A percentile compares a stretch with the other conserved stretches of the same genome.
phyloP scores from a whole-genome alignment of 2,329 filamentous ascomycete genomes.

The Ophiostoma ulmi region DNA sequence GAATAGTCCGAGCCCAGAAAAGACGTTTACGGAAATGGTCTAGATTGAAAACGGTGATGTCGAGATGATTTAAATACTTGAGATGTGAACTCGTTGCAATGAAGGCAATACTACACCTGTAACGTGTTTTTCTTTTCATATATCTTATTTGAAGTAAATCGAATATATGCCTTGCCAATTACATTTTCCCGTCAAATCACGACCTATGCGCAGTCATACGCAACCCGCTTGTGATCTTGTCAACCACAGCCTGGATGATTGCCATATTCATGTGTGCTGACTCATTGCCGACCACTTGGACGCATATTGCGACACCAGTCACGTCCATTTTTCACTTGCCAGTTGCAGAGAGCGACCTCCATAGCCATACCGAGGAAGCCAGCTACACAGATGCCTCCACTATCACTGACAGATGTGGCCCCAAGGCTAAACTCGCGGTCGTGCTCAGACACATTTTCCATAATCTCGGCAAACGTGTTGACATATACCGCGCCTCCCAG shows the following conservation, averaged over 20 bases:
- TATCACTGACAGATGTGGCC: constrained; percentile 88
- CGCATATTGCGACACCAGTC: constrained; percentile 63
- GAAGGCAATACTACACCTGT: too few relatives aligned
- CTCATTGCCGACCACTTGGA: constrained; percentile 29
- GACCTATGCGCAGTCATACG: neutral
- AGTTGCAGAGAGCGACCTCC: constrained; percentile 75
- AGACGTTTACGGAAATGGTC: neutral
- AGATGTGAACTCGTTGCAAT: too few relatives aligned
- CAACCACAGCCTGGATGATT: too few relatives aligned
- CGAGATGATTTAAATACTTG: too few relatives aligned
- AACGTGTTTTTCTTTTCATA: too few relatives aligned
- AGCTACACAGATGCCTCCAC: constrained; percentile 81
- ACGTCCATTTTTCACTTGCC: constrained; percentile 75
- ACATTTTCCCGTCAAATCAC: neutral
- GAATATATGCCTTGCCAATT: neutral
- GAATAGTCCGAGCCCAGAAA: neutral
- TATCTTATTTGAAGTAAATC: neutral
- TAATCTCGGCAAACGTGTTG: constrained; percentile 91
- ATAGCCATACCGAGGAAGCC: constrained; percentile 77
- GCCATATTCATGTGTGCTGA: too few relatives aligned
- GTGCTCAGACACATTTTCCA: constrained; percentile 68
- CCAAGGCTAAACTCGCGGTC: constrained; percentile 89
- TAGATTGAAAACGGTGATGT: too few relatives aligned
- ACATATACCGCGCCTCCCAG: constrained; percentile 91
- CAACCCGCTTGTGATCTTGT: neutral